Percentiles rank a stretch among this genome's conserved stretches.
Evolutionary conservation across 805 yeast genomes (phyloP).

Genomic region (Candida khao-thaluensis): DNA sequence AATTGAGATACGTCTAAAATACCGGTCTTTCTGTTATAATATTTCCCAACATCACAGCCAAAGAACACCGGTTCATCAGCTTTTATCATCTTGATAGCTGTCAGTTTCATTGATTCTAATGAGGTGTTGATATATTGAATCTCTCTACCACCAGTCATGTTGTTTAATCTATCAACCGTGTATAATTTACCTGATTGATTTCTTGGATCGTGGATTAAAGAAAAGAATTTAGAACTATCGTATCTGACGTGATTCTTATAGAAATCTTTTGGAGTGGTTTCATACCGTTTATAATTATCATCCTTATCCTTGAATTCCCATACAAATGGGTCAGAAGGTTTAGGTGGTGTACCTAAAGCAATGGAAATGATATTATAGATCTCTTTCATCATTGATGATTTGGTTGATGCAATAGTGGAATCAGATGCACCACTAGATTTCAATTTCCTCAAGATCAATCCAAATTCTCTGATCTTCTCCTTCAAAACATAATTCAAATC

Average conservation of each 20-base stretch:
- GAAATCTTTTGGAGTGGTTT: slow-evolving; percentile 65
- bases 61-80: slow-evolving; percentile 79
- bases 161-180: slow-evolving; percentile 73
- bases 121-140: slow-evolving; percentile 72
- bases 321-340: slow-evolving; percentile 59
- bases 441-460: slow-evolving; percentile 60
- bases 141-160: slow-evolving; percentile 66
- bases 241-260: slow-evolving; percentile 53
- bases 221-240: slow-evolving; percentile 54
- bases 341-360: slow-evolving; percentile 77
- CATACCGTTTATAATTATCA: slow-evolving; percentile 51
- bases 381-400: slow-evolving; percentile 51
- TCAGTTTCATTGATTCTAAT: slow-evolving; percentile 53
- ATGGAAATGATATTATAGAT: slow-evolving; percentile 65
- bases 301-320: slow-evolving; percentile 82
- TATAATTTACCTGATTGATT: slow-evolving; percentile 62
- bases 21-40: slow-evolving; percentile 60
- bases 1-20: slow-evolving; percentile 70
- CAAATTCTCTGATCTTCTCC: slow-evolving; percentile 75
- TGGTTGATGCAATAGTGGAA: slow-evolving; percentile 33
- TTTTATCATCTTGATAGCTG: slow-evolving; percentile 67
- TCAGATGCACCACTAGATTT: slow-evolving; percentile 39
- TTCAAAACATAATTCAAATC: slow-evolving; percentile 61
- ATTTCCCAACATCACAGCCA: slow-evolving; percentile 88
- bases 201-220: slow-evolving; percentile 81